Conservation (phyloP, 768 basidiomycete genomes). For the Pulveroboletus frians region DNA sequence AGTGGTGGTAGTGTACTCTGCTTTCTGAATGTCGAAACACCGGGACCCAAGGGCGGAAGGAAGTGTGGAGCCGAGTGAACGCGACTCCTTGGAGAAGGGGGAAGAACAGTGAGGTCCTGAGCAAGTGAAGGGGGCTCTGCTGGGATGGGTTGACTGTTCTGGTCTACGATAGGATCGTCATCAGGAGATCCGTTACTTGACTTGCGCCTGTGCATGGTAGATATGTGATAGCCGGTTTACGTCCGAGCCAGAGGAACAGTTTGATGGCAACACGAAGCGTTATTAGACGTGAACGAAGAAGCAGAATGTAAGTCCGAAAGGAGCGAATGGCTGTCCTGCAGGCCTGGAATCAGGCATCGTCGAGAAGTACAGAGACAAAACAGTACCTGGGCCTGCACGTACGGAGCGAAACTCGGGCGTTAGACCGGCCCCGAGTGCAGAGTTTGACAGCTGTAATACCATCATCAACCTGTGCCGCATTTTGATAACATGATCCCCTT, state of each 20-base stretch:
- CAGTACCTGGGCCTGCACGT: slow-evolving; percentile 1
- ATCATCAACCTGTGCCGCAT: slow-evolving; percentile 6
- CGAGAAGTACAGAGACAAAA: background rate
- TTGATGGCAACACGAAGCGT: background rate
- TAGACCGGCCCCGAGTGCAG: slow-evolving; percentile 7
- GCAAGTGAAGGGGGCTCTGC: slow-evolving; percentile 1
- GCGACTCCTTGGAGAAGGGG: slow-evolving; percentile 23
- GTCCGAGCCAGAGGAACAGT: background rate
- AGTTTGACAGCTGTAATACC: slow-evolving; percentile 6
- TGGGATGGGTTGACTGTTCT: background rate
- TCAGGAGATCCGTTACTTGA: slow-evolving; percentile 39
- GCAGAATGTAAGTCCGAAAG: background rate
- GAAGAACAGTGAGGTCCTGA: slow-evolving; percentile 9
- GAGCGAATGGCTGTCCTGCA: background rate
- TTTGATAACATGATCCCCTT: background rate
- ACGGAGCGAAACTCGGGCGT: background rate
- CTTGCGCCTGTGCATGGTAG: slow-evolving; percentile 38
- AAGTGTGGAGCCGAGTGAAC: slow-evolving; percentile 24
- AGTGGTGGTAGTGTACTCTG: slow-evolving; percentile 20
- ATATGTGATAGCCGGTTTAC: slow-evolving; percentile 2
- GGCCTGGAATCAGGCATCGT: slow-evolving; percentile 1
- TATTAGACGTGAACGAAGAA: background rate
- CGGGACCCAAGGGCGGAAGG: slow-evolving; percentile 16
- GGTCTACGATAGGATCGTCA: slow-evolving; percentile 22
- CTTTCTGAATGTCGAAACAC: slow-evolving; percentile 19